phyloP scores from a whole-genome alignment of 2,329 filamentous ascomycete genomes.

The Chaetomiaceae sp. region DNA sequence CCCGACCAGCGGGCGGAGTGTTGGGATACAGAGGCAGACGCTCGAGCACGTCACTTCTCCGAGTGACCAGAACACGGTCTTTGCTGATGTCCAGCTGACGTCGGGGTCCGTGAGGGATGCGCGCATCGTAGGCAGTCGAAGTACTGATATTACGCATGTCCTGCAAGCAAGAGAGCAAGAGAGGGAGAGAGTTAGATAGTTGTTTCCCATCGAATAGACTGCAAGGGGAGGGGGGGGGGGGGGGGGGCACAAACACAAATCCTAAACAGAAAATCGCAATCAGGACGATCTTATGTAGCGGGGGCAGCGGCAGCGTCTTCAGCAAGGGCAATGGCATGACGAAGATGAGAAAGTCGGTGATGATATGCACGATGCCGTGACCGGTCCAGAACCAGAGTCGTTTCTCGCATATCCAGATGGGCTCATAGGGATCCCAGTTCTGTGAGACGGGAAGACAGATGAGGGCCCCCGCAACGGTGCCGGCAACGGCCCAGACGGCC shows the following conservation, averaged over 20 bases:
- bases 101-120: neutral
- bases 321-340: conserved; percentile 34
- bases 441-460: conserved; percentile 28
- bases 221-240: neutral
- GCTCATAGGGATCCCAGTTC: conserved; percentile 6
- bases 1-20: conserved; percentile 7
- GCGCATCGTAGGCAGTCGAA: conserved; percentile 3
- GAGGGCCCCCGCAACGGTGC: conserved; percentile 32
- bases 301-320: conserved; percentile 30
- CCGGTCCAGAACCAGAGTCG: conserved; percentile 1
- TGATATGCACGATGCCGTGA: conserved; percentile 26
- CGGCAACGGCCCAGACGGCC: conserved; percentile 32
- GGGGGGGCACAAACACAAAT: conserved; percentile 27
- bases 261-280: conserved; percentile 36
- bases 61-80: neutral
- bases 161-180: no score
- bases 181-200: no score
- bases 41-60: conserved; percentile 10
- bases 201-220: no score
- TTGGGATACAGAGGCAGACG: conserved; percentile 12
- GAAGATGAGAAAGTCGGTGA: conserved; percentile 34
- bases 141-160: conserved; percentile 5
- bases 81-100: neutral
- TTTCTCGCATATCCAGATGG: neutral
- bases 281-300: conserved; percentile 31